Percentiles rank a stretch among this genome's conserved stretches.
phyloP scores from a whole-genome alignment of 441 rosid species.

The Pelargonium exstipulatum region DNA sequence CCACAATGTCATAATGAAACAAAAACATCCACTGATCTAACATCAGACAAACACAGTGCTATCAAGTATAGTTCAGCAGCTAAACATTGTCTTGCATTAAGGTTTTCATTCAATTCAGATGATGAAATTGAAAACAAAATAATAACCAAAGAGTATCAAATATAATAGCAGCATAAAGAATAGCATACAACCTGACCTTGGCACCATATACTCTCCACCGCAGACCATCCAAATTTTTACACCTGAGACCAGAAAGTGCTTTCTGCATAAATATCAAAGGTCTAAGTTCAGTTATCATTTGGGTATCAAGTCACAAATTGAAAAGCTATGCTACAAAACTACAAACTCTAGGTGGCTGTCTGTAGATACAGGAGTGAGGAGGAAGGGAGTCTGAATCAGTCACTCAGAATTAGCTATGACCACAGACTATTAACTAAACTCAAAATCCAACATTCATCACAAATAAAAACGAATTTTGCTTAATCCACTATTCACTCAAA shows the following conservation, averaged over 20 bases:
- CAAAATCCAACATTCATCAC: neutral
- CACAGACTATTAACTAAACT: neutral
- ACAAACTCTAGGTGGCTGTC: neutral
- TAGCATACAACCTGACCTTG: constrained; percentile 65
- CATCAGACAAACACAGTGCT: too few species aligned
- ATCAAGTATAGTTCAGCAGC: too few species aligned
- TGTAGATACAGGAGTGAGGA: neutral
- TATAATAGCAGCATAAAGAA: neutral
- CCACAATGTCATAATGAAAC: too few species aligned
- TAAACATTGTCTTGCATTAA: neutral
- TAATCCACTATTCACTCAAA: neutral
- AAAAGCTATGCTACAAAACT: neutral
- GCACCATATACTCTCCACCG: constrained; percentile 98
- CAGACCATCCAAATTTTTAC: constrained; percentile 87
- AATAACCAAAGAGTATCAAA: neutral
- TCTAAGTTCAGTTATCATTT: neutral
- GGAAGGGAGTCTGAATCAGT: neutral
- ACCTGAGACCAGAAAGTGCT: constrained; percentile 90
- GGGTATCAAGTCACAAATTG: constrained; percentile 15
- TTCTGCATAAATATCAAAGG: constrained; percentile 45
- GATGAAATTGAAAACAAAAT: neutral
- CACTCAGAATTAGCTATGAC: neutral
- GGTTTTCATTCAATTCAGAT: neutral
- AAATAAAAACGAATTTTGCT: neutral
- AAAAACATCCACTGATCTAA: too few species aligned